Evolutionary conservation across 1,284 basidiomycete species (phyloP), one percentile per base, ranked within the genome.

Genomic region (Fomitopsis betulina): DNA sequence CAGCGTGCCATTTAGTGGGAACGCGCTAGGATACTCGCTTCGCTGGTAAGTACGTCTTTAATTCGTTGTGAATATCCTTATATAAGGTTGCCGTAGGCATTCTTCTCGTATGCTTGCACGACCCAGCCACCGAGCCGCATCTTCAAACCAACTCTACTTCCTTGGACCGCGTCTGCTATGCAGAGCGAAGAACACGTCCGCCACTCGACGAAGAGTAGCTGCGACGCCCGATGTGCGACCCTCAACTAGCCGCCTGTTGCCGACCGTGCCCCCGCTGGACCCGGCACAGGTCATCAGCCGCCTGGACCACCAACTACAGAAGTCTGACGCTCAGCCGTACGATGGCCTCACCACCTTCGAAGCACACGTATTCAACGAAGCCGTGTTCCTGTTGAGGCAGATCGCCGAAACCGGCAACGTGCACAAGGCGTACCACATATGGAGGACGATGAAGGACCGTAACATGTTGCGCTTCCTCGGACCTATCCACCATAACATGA

Each of bases 361-460:
- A 51, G 42, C 58, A 3, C 55, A 65, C 37, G 38, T 58, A 7
- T 68, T 67, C 63, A 63, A 65, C 39, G 54, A 51, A n/a, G 53
- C 53, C 13, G 51, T 67, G 2, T 50, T 61, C 0, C 30, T 38
- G 32, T 58, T 72, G 9, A 53, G 57, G 19, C 39, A 27, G 2
- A 62, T 63, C 4, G 55, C 69, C 25, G 9, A 50, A 15, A 32
- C 50, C 4, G 39, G 54, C 1, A 63, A 72, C 57, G n/a, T 63
- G 7, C 3, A 53, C 5, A 49, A 50, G 5, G 64, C 78, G 10
- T 67, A 74, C 58, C 60, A 68, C 42, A 59, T 73, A 38, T 87
- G 84, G 84, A 55, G 67, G 27, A 61, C 67, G 30, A 71, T 88
- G 21, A 75, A 78, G 55, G 62, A 75, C 56, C 72, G 75, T 60